Percentiles rank a stretch among this genome's conserved stretches.
These are phyloP conservation scores for Geranium brycei DNA, from an alignment of 345 rosid genomes.

Conservation along the genomic window DNA sequence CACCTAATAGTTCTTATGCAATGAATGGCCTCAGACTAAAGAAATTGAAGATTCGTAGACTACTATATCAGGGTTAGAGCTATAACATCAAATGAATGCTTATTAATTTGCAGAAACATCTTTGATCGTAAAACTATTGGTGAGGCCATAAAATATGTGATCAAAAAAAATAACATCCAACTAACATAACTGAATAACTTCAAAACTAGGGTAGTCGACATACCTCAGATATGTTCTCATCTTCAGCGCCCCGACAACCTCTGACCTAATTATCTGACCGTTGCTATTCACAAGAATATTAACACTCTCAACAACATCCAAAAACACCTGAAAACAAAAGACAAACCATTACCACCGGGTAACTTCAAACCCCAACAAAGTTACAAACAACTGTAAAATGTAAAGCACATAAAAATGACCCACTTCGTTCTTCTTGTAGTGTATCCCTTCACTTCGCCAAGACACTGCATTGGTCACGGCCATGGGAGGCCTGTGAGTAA, in stretches of 20 bases:
- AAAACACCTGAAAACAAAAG: constrained; percentile 50
- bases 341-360: constrained; percentile 5
- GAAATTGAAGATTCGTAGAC: no score
- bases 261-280: constrained; percentile 86
- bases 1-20: no score
- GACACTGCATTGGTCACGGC: constrained; percentile 98
- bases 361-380: constrained; percentile 7
- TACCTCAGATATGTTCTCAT: constrained; percentile 94
- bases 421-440: constrained; percentile 85
- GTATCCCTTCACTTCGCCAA: constrained; percentile 93
- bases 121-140: not conserved
- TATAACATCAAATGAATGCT: not conserved
- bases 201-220: constrained; percentile 6
- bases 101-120: not conserved
- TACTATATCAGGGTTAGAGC: not conserved
- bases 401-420: constrained; percentile 11
- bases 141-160: not conserved
- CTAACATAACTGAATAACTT: not conserved
- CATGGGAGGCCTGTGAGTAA: constrained; percentile 93
- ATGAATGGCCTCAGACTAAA: no score
- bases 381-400: constrained; percentile 5
- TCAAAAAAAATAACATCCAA: not conserved
- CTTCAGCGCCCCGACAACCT: constrained; percentile 95
- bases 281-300: constrained; percentile 95
- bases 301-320: constrained; percentile 91